A percentile compares a stretch with the other conserved stretches of the same genome.
These are phyloP conservation scores for Solanum aculeatissimum DNA, from an alignment of 305 asterid species.

Conservation along the genomic window DNA sequence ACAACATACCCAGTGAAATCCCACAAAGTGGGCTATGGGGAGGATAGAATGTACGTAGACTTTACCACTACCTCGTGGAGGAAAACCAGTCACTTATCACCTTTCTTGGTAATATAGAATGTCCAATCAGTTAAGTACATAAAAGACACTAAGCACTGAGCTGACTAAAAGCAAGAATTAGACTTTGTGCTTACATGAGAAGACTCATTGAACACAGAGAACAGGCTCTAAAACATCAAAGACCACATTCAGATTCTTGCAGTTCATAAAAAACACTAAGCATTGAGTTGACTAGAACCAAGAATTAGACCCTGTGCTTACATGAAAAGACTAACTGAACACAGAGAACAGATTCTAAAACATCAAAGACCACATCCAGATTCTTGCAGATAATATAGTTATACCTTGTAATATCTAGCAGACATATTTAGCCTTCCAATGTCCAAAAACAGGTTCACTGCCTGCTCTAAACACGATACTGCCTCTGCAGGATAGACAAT, in stretches of 20 bases:
- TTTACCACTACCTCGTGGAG: no score
- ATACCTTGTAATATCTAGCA: conserved; percentile 83
- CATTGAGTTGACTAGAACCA: background rate
- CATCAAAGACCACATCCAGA: background rate
- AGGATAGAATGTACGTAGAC: no score
- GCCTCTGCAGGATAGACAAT: conserved; percentile 50
- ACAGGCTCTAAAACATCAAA: background rate
- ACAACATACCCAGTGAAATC: no score
- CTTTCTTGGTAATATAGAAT: background rate
- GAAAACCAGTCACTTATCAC: background rate
- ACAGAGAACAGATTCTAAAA: background rate
- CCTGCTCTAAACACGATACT: conserved; percentile 59
- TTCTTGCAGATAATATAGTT: background rate
- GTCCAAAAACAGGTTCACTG: conserved; percentile 62
- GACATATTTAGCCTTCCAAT: conserved; percentile 77
- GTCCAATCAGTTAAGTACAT: background rate
- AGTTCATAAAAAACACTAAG: background rate
- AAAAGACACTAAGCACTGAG: background rate
- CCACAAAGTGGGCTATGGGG: no score
- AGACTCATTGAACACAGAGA: background rate
- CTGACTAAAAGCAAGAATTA: background rate
- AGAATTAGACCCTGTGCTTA: background rate
- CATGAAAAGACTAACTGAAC: background rate
- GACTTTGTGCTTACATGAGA: background rate
- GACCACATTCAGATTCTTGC: background rate